phyloP scores from a whole-genome alignment of 148 eudicot species.

The Oxyria digyna region DNA sequence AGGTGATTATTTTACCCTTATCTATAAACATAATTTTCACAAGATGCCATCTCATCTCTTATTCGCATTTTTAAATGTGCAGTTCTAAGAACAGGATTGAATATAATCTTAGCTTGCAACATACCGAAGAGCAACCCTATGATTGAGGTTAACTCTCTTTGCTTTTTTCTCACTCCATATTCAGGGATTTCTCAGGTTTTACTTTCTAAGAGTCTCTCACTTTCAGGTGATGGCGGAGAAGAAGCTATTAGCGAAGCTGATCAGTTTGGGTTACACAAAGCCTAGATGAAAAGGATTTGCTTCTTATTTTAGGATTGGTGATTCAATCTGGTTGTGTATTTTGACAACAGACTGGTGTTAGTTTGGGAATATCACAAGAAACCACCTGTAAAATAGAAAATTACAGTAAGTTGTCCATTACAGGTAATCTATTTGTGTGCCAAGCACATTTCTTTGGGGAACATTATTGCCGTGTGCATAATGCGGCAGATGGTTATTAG shows the following conservation, averaged over 20 bases:
- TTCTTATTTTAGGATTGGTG: too few relatives aligned
- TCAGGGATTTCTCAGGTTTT: neutral
- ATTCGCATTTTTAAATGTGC: constrained; percentile 10
- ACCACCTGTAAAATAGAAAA: too few relatives aligned
- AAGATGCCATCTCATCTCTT: neutral
- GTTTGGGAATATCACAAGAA: too few relatives aligned
- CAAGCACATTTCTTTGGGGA: too few relatives aligned
- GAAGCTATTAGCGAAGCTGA: constrained; percentile 62
- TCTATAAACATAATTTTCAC: neutral
- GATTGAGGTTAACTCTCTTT: constrained; percentile 49
- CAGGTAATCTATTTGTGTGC: too few relatives aligned
- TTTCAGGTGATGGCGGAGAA: constrained; percentile 64
- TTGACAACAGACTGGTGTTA: too few relatives aligned
- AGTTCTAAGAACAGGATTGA: constrained; percentile 77
- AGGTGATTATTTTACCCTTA: constrained; percentile 23
- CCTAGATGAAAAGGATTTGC: constrained; percentile 16
- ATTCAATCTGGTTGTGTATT: too few relatives aligned
- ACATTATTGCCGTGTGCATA: too few relatives aligned
- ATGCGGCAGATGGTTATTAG: too few relatives aligned
- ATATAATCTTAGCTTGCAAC: constrained; percentile 64
- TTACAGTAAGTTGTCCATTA: too few relatives aligned
- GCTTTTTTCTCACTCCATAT: neutral
- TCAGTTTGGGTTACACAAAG: constrained; percentile 52
- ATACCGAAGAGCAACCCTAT: constrained; percentile 63
- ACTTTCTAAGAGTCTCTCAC: neutral